Percentiles rank a stretch among this genome's conserved stretches.
Conservation (phyloP, 2,329 filamentous ascomycete species). For the Xylariaceae sp. region DNA sequence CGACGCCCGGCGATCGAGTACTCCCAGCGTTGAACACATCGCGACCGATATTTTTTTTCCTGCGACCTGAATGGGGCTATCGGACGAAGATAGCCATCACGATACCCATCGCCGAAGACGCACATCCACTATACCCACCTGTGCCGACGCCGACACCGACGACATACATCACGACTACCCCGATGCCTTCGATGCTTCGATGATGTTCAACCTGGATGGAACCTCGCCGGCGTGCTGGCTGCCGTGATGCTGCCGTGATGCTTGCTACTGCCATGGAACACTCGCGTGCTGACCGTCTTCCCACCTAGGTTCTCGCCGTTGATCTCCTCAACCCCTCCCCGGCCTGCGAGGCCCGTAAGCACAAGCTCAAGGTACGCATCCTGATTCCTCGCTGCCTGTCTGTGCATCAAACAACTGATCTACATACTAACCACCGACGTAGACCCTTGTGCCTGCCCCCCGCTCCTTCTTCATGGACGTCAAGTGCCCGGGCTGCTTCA, state of each 20-base stretch:
- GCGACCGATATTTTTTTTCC: constrained; percentile 5
- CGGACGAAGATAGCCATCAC: neutral
- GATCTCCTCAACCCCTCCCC: constrained; percentile 99
- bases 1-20: constrained; percentile 15
- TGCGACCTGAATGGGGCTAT: neutral
- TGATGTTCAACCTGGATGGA: constrained; percentile 4
- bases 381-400: neutral
- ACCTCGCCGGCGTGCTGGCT: constrained; percentile 3
- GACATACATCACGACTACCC: neutral
- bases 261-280: constrained; percentile 6
- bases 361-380: constrained; percentile 96
- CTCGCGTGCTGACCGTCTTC: constrained; percentile 43
- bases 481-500: constrained; percentile 99
- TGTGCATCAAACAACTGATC: constrained; percentile 18
- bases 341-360: constrained; percentile 97
- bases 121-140: neutral
- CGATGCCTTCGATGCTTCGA: neutral
- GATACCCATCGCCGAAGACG: neutral
- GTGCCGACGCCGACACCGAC: neutral
- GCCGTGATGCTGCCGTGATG: neutral
- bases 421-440: constrained; percentile 22
- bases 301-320: constrained; percentile 91
- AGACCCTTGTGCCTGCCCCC: constrained; percentile 92
- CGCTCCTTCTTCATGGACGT: constrained; percentile 99
- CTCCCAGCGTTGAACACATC: constrained; percentile 5